A percentile compares a stretch with the other conserved stretches of the same genome.
phyloP scores from a whole-genome alignment of 1,284 basidiomycete genomes.

The Cryptococcus sp. region DNA sequence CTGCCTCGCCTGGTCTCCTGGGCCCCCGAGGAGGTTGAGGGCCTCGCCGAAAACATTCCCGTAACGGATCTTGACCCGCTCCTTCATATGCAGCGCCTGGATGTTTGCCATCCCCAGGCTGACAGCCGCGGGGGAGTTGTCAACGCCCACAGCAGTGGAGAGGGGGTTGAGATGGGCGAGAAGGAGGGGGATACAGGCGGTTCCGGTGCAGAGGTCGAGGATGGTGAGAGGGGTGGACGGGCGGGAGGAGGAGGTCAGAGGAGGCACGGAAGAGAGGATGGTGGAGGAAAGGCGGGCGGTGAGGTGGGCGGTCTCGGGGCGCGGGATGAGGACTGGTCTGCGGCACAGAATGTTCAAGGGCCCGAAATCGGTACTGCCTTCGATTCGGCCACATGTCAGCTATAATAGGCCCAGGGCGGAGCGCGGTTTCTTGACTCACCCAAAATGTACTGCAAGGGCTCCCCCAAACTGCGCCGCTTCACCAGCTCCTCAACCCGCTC shows the following conservation, averaged over 20 bases:
- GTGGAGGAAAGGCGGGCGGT: constrained; percentile 53
- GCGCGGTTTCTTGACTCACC: constrained; percentile 54
- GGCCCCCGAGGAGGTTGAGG: constrained; percentile 2
- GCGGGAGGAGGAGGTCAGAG: constrained; percentile 12
- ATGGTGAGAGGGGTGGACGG: constrained; percentile 42
- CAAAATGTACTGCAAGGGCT: constrained; percentile 87
- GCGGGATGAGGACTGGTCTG: constrained; percentile 79
- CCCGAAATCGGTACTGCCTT: constrained; percentile 85
- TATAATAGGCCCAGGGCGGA: background rate
- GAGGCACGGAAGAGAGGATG: constrained; percentile 12
- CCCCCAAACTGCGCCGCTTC: constrained; percentile 56
- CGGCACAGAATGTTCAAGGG: constrained; percentile 67
- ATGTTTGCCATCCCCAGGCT: constrained; percentile 70
- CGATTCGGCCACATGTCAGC: background rate
- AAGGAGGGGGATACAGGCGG: constrained; percentile 81
- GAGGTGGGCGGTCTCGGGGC: constrained; percentile 80
- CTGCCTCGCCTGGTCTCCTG: background rate
- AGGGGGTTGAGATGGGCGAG: constrained; percentile 57
- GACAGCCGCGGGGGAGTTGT: constrained; percentile 67
- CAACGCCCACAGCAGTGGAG: constrained; percentile 56
- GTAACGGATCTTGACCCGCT: constrained; percentile 15
- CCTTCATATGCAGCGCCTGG: constrained; percentile 9
- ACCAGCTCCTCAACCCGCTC: constrained; percentile 30
- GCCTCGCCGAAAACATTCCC: constrained; percentile 15
- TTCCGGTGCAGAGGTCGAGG: constrained; percentile 85